phyloP scores from a whole-genome alignment of 768 basidiomycete genomes.

The Bullera alba region DNA sequence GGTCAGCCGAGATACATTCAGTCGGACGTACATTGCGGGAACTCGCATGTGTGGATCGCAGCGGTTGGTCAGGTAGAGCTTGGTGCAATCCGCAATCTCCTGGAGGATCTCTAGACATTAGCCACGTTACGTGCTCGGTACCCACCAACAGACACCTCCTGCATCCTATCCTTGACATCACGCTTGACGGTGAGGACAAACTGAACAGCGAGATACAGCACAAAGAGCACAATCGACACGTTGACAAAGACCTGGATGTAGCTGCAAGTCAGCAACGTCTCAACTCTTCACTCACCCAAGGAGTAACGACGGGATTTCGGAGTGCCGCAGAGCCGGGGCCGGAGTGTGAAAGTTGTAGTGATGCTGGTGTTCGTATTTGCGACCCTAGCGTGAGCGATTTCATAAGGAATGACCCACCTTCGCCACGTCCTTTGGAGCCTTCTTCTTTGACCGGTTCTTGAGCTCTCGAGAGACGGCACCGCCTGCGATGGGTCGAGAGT shows the following conservation, averaged over 20 bases:
- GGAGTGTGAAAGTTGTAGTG: slow-evolving; percentile 39
- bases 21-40: slow-evolving; percentile 62
- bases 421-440: neutral
- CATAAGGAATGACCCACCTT: neutral
- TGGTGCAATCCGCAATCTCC: slow-evolving; percentile 80
- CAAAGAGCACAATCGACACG: slow-evolving; percentile 68
- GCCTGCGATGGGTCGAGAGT: neutral
- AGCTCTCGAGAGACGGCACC: no score
- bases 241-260: slow-evolving; percentile 96
- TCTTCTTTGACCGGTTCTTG: neutral
- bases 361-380: slow-evolving; percentile 25
- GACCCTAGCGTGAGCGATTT: neutral
- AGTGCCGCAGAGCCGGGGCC: slow-evolving; percentile 35
- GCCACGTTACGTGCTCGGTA: slow-evolving; percentile 7
- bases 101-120: slow-evolving; percentile 64
- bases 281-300: slow-evolving; percentile 61
- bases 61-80: slow-evolving; percentile 71
- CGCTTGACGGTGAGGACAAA: slow-evolving; percentile 83
- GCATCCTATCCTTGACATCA: slow-evolving; percentile 79
- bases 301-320: slow-evolving; percentile 62
- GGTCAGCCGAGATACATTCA: neutral
- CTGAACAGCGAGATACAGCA: slow-evolving; percentile 74
- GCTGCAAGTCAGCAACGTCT: slow-evolving; percentile 47
- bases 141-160: slow-evolving; percentile 81
- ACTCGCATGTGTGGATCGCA: slow-evolving; percentile 64